Conservation (phyloP, 768 basidiomycete genomes). For the Leccinum boreale region DNA sequence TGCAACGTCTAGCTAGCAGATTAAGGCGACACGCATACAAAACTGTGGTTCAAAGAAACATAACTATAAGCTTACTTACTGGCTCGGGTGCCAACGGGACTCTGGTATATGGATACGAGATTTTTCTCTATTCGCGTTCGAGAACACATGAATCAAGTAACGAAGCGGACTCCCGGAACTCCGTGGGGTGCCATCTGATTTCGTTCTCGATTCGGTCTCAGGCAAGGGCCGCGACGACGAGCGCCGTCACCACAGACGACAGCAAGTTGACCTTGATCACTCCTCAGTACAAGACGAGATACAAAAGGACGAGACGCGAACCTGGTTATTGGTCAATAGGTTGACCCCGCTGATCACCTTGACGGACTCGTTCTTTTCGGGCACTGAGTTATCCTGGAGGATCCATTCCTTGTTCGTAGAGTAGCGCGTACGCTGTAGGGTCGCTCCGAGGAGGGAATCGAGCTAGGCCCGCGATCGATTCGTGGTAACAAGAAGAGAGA, state of each 20-base stretch:
- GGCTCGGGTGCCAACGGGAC: not conserved
- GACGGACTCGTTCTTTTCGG: slow-evolving; percentile 41
- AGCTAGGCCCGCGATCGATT: slow-evolving; percentile 41
- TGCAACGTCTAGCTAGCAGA: too few relatives aligned
- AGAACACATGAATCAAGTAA: not conserved
- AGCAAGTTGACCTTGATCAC: slow-evolving; percentile 41
- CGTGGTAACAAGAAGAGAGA: not conserved
- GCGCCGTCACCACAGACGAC: slow-evolving; percentile 39
- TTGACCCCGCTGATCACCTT: slow-evolving; percentile 62
- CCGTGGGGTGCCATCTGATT: not conserved
- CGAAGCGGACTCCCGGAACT: not conserved
- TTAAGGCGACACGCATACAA: too few relatives aligned
- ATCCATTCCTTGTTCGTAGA: slow-evolving; percentile 58
- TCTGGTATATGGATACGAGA: not conserved
- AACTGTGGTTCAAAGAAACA: too few relatives aligned
- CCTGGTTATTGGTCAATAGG: slow-evolving; percentile 81
- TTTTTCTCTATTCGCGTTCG: not conserved
- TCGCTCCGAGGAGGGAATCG: slow-evolving; percentile 87
- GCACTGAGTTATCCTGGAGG: slow-evolving; percentile 51
- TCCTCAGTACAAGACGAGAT: slow-evolving; percentile 3
- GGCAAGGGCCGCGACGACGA: slow-evolving; percentile 35
- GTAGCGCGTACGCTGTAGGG: slow-evolving; percentile 78
- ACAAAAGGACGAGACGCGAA: slow-evolving; percentile 19
- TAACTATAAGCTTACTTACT: not conserved
- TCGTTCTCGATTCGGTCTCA: slow-evolving; percentile 11